phyloP scores from a whole-genome alignment of 805 yeast genomes.

The Yarrowia osloensis region DNA sequence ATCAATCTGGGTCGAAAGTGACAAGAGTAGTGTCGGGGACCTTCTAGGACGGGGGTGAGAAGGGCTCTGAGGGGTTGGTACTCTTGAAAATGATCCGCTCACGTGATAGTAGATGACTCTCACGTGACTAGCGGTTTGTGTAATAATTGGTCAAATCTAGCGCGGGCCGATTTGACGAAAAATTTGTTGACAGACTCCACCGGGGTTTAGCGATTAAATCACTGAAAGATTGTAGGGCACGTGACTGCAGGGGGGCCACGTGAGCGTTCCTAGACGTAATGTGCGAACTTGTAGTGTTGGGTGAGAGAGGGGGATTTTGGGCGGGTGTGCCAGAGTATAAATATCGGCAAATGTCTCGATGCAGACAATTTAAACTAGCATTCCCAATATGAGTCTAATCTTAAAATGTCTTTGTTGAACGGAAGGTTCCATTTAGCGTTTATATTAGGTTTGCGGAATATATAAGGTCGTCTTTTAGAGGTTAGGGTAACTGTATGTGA shows the following conservation, averaged over 20 bases:
- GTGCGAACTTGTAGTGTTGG: neutral
- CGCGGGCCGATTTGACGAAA: neutral
- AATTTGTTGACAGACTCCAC: slow-evolving; percentile 28
- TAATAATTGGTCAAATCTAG: neutral
- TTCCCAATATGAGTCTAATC: slow-evolving; percentile 20
- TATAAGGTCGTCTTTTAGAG: neutral
- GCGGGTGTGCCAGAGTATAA: slow-evolving; percentile 14
- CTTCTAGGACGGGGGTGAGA: too few species aligned
- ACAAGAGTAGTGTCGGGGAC: too few species aligned
- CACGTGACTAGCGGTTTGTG: neutral
- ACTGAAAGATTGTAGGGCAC: neutral
- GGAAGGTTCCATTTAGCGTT: neutral
- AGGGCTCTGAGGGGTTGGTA: too few species aligned
- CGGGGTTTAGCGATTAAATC: slow-evolving; percentile 25
- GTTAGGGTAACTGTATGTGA: slow-evolving; percentile 3
- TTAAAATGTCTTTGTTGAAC: neutral
- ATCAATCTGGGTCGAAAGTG: too few species aligned
- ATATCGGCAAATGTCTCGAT: slow-evolving; percentile 17
- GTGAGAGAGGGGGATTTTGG: neutral
- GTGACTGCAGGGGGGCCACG: neutral
- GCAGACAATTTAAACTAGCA: slow-evolving; percentile 25
- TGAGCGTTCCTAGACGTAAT: neutral
- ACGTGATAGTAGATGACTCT: neutral
- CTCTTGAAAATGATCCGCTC: too few species aligned
- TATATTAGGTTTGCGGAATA: neutral